Conservation (phyloP, 768 basidiomycete genomes). For the Albatrellus ellisii region DNA sequence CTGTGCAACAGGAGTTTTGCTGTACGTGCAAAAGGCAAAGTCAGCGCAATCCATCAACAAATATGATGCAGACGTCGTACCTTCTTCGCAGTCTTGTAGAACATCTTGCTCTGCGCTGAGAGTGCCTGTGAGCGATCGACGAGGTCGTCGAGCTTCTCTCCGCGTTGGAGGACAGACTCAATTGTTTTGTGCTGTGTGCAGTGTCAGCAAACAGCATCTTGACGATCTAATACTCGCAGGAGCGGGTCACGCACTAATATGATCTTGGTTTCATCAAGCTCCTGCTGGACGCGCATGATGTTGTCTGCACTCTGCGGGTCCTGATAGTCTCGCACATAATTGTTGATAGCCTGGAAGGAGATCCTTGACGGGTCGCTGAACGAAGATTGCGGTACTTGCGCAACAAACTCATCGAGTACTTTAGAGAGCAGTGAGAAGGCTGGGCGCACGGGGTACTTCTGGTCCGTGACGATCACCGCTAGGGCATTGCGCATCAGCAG, state of each 20-base stretch:
- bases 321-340: conserved; percentile 86
- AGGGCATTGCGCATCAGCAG: conserved; percentile 4
- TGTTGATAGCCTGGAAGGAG: conserved; percentile 63
- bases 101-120: conserved; percentile 90
- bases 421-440: conserved; percentile 93
- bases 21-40: neutral
- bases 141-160: conserved; percentile 91
- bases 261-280: conserved; percentile 98
- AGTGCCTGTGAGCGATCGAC: conserved; percentile 88
- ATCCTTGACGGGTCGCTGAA: conserved; percentile 54
- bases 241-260: conserved; percentile 52
- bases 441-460: conserved; percentile 93
- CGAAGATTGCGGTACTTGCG: conserved; percentile 61
- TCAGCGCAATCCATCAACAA: neutral
- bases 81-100: conserved; percentile 99
- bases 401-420: conserved; percentile 82
- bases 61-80: conserved; percentile 27
- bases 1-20: neutral
- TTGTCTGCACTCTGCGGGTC: conserved; percentile 95
- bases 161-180: conserved; percentile 89
- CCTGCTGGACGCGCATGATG: conserved; percentile 97
- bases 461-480: conserved; percentile 90
- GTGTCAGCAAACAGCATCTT: neutral
- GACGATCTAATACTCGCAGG: neutral
- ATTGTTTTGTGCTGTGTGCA: conserved; percentile 89